These are phyloP conservation scores for Trichoderma sp. DNA, from an alignment of 2,329 filamentous ascomycete genomes.

Conservation along the genomic window DNA sequence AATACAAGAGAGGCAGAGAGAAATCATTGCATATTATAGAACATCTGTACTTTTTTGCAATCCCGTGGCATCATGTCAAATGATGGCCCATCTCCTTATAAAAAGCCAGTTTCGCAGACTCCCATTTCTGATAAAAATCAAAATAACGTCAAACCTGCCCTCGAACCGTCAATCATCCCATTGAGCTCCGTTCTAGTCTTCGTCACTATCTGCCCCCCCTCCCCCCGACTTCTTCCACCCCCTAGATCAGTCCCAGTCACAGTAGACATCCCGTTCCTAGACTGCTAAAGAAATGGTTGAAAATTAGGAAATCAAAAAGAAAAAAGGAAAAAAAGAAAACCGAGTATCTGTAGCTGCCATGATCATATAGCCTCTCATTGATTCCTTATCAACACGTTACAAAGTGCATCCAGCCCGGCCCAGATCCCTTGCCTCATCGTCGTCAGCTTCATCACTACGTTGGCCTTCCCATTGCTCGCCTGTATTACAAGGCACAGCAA, in stretches of 20 bases:
- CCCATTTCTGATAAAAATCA: neutral
- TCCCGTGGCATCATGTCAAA: slow-evolving; percentile 4
- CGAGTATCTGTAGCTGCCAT: slow-evolving; percentile 2
- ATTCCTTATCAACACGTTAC: neutral
- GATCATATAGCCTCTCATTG: neutral
- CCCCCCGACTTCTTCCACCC: neutral
- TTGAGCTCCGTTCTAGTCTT: neutral
- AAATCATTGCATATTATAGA: neutral
- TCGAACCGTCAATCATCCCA: neutral
- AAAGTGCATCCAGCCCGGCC: neutral
- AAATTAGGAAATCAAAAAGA: neutral
- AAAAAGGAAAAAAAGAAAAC: neutral
- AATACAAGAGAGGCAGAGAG: neutral
- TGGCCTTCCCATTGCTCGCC: neutral
- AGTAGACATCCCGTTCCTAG: neutral
- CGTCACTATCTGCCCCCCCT: neutral
- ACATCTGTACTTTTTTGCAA: slow-evolving; percentile 5
- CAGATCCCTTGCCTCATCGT: neutral
- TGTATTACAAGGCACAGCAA: neutral
- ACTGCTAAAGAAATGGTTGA: neutral
- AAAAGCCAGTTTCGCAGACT: neutral
- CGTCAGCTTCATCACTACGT: neutral
- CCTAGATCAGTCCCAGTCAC: slow-evolving; percentile 4
- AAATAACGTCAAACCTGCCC: neutral
- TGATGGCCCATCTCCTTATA: neutral